Evolutionary conservation across 805 yeast species (phyloP).

Genomic region (Metschnikowia bowlesiae): DNA sequence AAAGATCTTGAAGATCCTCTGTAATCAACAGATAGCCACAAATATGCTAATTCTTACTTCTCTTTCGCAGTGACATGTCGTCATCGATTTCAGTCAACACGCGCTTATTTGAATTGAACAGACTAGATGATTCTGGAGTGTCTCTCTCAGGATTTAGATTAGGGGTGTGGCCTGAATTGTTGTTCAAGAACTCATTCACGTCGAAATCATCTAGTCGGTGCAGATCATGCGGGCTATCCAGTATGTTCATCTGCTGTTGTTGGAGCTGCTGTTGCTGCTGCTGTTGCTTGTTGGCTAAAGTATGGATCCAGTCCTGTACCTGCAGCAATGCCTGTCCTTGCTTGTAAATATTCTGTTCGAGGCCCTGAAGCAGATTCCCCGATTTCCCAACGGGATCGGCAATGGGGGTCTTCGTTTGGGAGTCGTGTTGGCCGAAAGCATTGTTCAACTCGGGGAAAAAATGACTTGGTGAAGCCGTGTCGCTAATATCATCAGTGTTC

Average conservation of each 20-base stretch:
- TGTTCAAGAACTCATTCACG: slow-evolving; percentile 28
- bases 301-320: slow-evolving; percentile 54
- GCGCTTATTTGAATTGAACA: slow-evolving; percentile 5
- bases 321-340: slow-evolving; percentile 53
- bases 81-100: slow-evolving; percentile 12
- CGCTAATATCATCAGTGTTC: slow-evolving; percentile 20
- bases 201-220: slow-evolving; percentile 26
- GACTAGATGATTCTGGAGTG: background rate
- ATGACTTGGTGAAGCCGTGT: slow-evolving; percentile 28
- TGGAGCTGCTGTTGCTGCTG: slow-evolving; percentile 18
- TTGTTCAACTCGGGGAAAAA: slow-evolving; percentile 30
- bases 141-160: slow-evolving; percentile 1
- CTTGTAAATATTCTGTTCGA: slow-evolving; percentile 44
- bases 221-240: slow-evolving; percentile 5
- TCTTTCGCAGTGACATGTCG: slow-evolving; percentile 1
- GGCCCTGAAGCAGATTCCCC: slow-evolving; percentile 21
- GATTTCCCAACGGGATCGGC: background rate
- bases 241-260: slow-evolving; percentile 12
- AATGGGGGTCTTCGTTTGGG: background rate
- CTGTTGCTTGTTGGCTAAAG: slow-evolving; percentile 15
- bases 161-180: slow-evolving; percentile 5
- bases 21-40: background rate
- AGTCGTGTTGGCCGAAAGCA: slow-evolving; percentile 7
- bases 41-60: background rate
- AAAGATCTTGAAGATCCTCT: slow-evolving; percentile 1